Evolutionary conservation across 306 rosid genomes (phyloP), one percentile per base, ranked within the genome.

Genomic region (Dryas drummondii): DNA sequence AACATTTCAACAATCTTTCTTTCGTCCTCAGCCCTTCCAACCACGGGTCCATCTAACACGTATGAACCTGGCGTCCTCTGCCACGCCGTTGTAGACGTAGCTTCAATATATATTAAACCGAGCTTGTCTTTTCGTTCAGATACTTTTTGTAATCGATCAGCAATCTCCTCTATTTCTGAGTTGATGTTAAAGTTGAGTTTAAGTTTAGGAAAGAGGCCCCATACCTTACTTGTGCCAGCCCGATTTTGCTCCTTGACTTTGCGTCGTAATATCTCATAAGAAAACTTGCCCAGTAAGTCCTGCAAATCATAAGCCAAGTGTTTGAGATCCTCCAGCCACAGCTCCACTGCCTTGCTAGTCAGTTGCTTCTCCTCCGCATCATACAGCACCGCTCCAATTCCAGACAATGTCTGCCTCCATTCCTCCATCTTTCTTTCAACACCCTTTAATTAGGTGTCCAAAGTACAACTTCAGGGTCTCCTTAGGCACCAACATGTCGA

Each of bases 271-370:
- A 44, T 70, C 52, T 81, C 32, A 0, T 57, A 56, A 3, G 76
- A 58, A 53, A 57, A 75, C 22, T 75, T 75, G 42, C 71, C 83
- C 45, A 83, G 61, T 5, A 76, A 32, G 37, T 81, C 78, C 17
- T 76, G 74, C 14, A 71, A 10, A 14, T 62, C 56, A 32, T 71
- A 9, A 47, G 81, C 48, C 54, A 73, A 78, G 76, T 76, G 75
- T 66, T n/a, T 50, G 14, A 81, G 84, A 48, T 60, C 46, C 0
- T 50, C 55, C 4, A 76, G 71, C 78, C 81, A 81, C 26, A 13
- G 6, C 5, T 56, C 57, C n/a, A 81, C 60, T 1, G n/a, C 59
- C 7, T 12, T 2, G 5, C 72, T 8, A 9, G 45, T 22, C 4
- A 17, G 37, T 48, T 66, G n/a, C 73, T 47, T 67, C 67, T 67